Evolutionary conservation across 2,329 filamentous ascomycete genomes (phyloP).

Genomic region (Ramularia endophylla): DNA sequence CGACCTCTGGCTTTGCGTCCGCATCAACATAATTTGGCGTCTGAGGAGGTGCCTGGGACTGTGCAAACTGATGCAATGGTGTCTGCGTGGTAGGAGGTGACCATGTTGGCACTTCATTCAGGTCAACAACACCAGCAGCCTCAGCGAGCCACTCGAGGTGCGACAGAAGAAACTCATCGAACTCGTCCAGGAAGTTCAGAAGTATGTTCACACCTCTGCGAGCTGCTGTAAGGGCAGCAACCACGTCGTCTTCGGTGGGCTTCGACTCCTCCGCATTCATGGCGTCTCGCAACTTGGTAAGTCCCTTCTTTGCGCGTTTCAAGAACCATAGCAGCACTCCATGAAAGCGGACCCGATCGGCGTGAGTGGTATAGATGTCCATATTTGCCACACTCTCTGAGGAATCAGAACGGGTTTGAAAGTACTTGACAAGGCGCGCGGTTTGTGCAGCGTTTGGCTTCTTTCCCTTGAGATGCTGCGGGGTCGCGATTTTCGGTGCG

Average conservation of each 20-base stretch:
- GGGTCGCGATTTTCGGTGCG: no score
- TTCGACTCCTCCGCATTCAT: no score
- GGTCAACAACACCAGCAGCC: neutral
- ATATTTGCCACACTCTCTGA: neutral
- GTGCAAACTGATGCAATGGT: neutral
- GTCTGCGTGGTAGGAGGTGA: neutral
- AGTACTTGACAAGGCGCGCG: no score
- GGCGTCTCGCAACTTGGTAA: no score
- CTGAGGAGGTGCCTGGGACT: no score
- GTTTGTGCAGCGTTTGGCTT: no score
- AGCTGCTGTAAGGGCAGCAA: neutral
- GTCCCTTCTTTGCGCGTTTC: neutral
- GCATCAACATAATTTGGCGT: no score
- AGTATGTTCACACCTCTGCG: neutral
- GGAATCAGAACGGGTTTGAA: no score
- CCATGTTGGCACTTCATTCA: conserved; percentile 3
- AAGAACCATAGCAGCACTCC: neutral
- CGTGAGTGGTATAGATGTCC: neutral
- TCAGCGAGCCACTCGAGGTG: conserved; percentile 4
- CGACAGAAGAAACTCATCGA: conserved; percentile 1
- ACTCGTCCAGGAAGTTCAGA: neutral
- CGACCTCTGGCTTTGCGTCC: no score
- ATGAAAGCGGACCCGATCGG: conserved; percentile 1
- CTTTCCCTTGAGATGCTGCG: no score
- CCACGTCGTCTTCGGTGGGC: neutral